phyloP scores from a whole-genome alignment of 139 green algal genomes.

The Micromonas pusilla region DNA sequence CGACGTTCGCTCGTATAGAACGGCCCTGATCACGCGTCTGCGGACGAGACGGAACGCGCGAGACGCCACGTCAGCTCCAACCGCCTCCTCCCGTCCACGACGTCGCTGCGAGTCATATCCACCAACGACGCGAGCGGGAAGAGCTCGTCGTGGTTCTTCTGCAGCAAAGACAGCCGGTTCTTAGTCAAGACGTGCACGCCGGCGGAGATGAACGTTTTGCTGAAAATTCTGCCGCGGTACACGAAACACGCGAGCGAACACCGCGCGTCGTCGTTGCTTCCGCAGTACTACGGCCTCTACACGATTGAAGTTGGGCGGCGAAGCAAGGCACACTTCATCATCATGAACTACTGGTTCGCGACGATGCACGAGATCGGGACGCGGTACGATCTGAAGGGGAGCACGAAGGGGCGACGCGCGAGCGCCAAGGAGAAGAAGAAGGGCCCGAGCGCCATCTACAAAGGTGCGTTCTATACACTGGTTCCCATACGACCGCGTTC shows the following conservation, averaged over 20 bases:
- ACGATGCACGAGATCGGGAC: not conserved
- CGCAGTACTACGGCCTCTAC: slow-evolving; percentile 19
- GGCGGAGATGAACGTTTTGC: not conserved
- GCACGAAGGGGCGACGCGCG: not conserved
- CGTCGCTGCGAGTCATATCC: slow-evolving; percentile 8
- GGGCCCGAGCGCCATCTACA: not conserved
- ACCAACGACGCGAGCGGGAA: not conserved
- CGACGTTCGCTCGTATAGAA: too few relatives aligned
- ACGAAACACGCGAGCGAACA: not conserved
- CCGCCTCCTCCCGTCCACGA: not conserved
- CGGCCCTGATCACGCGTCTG: too few relatives aligned
- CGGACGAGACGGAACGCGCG: too few relatives aligned
- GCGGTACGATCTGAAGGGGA: slow-evolving; percentile 20
- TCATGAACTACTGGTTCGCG: slow-evolving; percentile 25
- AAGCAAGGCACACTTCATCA: not conserved
- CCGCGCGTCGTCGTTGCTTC: not conserved
- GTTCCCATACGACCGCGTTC: not conserved
- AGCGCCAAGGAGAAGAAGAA: not conserved
- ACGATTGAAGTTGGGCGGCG: not conserved
- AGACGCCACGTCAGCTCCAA: not conserved
- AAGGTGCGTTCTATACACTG: too few relatives aligned
- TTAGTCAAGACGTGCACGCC: slow-evolving; percentile 7
- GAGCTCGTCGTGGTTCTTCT: slow-evolving; percentile 8
- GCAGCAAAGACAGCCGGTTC: slow-evolving; percentile 12
- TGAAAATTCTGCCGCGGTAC: slow-evolving; percentile 5